phyloP scores from a whole-genome alignment of 192 early-diverging fungal genomes.

The Chytriomyces sp. region DNA sequence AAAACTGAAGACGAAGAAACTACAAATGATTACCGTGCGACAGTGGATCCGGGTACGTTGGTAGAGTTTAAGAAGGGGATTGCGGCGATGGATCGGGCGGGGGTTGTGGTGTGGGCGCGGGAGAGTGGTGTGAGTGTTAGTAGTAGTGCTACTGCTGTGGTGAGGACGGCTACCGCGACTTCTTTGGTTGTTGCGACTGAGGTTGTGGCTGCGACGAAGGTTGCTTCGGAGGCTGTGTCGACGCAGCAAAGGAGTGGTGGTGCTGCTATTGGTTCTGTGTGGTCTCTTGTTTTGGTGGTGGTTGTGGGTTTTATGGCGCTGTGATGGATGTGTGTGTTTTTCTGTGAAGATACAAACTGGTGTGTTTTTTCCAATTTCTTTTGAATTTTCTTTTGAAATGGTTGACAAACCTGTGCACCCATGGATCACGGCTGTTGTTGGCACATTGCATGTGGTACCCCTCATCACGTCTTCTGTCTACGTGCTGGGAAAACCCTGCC shows the following conservation, averaged over 20 bases:
- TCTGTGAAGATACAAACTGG: too few relatives aligned
- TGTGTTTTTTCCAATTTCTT: too few relatives aligned
- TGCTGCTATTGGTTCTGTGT: too few relatives aligned
- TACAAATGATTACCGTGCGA: conserved; percentile 30
- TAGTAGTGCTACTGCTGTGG: neutral
- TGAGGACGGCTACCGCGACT: neutral
- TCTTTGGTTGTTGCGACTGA: neutral
- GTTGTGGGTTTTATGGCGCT: too few relatives aligned
- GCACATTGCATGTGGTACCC: too few relatives aligned
- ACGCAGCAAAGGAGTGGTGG: neutral
- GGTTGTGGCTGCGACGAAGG: neutral
- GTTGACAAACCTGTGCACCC: too few relatives aligned
- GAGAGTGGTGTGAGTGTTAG: neutral
- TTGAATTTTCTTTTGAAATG: too few relatives aligned
- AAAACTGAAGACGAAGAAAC: conserved; percentile 15
- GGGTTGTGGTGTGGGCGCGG: conserved; percentile 13
- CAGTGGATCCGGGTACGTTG: conserved; percentile 24
- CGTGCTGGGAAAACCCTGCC: too few relatives aligned
- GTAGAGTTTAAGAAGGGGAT: conserved; percentile 11
- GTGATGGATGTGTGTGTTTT: too few relatives aligned
- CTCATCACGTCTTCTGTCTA: too few relatives aligned
- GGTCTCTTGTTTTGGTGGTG: too few relatives aligned
- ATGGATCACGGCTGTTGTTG: too few relatives aligned
- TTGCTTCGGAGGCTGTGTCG: neutral
- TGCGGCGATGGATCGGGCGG: neutral